Evolutionary conservation across 768 basidiomycete genomes (phyloP).

Genomic region (Tricholoma flavovirens): DNA sequence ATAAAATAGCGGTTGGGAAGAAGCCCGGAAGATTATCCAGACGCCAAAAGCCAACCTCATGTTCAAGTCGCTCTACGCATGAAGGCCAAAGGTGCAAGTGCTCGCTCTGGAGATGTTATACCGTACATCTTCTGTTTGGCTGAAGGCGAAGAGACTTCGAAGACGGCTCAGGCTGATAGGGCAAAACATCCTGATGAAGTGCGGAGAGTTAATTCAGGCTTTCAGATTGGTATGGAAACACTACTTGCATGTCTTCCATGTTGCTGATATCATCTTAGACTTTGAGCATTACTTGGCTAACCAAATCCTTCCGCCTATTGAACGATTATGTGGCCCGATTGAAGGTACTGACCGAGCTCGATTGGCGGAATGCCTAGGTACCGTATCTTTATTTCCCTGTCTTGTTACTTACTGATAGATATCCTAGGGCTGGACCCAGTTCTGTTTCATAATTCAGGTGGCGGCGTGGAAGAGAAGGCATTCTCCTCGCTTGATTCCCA

Average conservation of each 20-base stretch:
- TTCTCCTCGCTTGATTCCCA: slow-evolving; percentile 86
- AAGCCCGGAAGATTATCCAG: slow-evolving; percentile 95
- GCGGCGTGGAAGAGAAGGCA: slow-evolving; percentile 50
- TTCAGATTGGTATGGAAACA: slow-evolving; percentile 64
- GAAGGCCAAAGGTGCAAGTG: slow-evolving; percentile 77
- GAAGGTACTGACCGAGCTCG: slow-evolving; percentile 91
- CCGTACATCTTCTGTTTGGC: slow-evolving; percentile 90
- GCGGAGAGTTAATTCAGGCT: slow-evolving; percentile 54
- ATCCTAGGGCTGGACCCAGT: slow-evolving; percentile 53
- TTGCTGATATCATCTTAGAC: slow-evolving; percentile 42
- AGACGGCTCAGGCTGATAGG: slow-evolving; percentile 77
- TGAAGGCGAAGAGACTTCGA: slow-evolving; percentile 65
- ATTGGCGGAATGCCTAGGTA: slow-evolving; percentile 93
- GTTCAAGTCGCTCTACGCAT: slow-evolving; percentile 92
- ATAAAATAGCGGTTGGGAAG: slow-evolving; percentile 79
- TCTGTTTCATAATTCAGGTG: slow-evolving; percentile 41
- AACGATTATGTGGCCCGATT: slow-evolving; percentile 93
- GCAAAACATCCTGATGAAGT: slow-evolving; percentile 95
- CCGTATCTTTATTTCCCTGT: neutral
- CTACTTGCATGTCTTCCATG: neutral
- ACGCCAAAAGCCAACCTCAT: slow-evolving; percentile 91
- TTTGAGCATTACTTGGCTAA: slow-evolving; percentile 87
- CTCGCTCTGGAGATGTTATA: slow-evolving; percentile 88
- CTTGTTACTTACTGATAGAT: slow-evolving; percentile 1
- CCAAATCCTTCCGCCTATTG: slow-evolving; percentile 91